Evolutionary conservation across 306 rosid species (phyloP).

Genomic region (Corylus avellana): DNA sequence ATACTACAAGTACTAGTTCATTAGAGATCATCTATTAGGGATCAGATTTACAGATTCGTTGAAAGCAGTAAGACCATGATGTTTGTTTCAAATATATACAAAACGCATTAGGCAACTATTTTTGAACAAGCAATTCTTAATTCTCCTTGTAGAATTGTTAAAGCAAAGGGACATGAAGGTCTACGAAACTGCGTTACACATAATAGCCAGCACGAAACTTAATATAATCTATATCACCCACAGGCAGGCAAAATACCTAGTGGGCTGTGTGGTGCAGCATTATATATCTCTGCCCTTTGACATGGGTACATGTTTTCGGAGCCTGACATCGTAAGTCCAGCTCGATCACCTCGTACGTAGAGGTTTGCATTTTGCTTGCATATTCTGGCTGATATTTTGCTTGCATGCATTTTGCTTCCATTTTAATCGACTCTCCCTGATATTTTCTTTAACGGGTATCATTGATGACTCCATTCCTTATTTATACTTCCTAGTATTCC

Average conservation of each 20-base stretch:
- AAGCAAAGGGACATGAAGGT: conserved; percentile 51
- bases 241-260: conserved; percentile 95
- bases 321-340: conserved; percentile 72
- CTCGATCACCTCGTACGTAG: neutral
- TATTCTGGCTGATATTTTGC: neutral
- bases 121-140: conserved; percentile 12
- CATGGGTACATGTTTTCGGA: conserved; percentile 68
- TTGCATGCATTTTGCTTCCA: neutral
- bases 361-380: conserved; percentile 9
- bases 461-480: no score
- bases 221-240: conserved; percentile 6
- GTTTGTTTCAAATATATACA: neutral
- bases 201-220: conserved; percentile 51
- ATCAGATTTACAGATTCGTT: neutral
- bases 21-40: neutral
- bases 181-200: conserved; percentile 63
- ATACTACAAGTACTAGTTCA: neutral
- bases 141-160: conserved; percentile 35
- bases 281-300: conserved; percentile 78
- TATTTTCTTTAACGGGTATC: no score
- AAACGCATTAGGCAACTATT: neutral
- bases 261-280: conserved; percentile 87
- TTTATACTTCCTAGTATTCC: no score
- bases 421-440: no score
- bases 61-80: neutral